Evolutionary conservation across 768 basidiomycete genomes (phyloP).

Genomic region (Calocybe gangraenosa): DNA sequence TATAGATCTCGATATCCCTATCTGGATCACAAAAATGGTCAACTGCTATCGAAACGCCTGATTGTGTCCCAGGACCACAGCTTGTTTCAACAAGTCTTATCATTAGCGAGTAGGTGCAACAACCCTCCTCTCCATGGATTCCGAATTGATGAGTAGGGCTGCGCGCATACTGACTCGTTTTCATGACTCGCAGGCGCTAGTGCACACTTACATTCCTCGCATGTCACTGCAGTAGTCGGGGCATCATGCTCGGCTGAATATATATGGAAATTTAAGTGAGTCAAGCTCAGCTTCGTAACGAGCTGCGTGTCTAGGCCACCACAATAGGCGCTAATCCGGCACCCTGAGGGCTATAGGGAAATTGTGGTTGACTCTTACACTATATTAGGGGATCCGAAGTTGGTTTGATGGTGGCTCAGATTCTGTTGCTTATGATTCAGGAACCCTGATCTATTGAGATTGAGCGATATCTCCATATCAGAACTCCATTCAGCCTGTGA

Average conservation of each 20-base stretch:
- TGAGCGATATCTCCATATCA: neutral
- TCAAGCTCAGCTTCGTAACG: neutral
- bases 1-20: too few relatives aligned
- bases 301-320: neutral
- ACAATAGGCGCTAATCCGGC: neutral
- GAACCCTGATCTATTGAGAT: neutral
- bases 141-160: neutral
- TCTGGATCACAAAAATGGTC: too few relatives aligned
- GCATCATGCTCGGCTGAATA: neutral
- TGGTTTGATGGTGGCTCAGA: neutral
- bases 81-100: too few relatives aligned
- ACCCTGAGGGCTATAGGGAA: too few relatives aligned
- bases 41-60: too few relatives aligned
- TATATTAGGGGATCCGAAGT: too few relatives aligned
- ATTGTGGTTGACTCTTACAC: too few relatives aligned
- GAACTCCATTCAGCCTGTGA: slow-evolving; percentile 1
- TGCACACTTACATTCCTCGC: neutral
- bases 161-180: neutral
- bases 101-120: too few relatives aligned
- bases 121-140: too few relatives aligned
- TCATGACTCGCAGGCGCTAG: neutral
- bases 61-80: too few relatives aligned
- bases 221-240: neutral
- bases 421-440: neutral
- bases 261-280: neutral